Conservation (phyloP, 2,329 filamentous ascomycete species). For the Sporothrix brunneoviolacea region DNA sequence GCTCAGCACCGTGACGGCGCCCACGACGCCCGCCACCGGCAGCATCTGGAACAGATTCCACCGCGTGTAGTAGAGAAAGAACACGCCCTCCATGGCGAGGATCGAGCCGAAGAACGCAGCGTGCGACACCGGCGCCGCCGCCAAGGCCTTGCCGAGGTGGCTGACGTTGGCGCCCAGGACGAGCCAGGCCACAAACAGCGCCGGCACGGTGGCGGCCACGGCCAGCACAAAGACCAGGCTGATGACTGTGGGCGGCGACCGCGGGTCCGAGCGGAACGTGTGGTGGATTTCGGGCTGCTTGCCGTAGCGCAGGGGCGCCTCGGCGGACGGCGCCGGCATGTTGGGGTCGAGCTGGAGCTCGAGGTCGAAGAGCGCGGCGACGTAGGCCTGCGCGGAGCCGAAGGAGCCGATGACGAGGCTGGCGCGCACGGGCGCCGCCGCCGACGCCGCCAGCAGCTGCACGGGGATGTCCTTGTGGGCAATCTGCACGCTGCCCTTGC, state of each 20-base stretch:
- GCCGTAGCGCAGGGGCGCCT: conserved; percentile 73
- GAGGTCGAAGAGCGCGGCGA: conserved; percentile 66
- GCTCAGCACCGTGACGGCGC: conserved; percentile 70
- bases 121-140: conserved; percentile 73
- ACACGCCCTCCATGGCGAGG: conserved; percentile 79
- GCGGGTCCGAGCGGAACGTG: conserved; percentile 74
- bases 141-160: conserved; percentile 69
- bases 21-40: conserved; percentile 62
- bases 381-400: conserved; percentile 62
- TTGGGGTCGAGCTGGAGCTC: conserved; percentile 58
- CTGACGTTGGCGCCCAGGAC: conserved; percentile 74
- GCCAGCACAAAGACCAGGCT: conserved; percentile 70
- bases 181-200: conserved; percentile 64
- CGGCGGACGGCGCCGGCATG: conserved; percentile 48
- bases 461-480: conserved; percentile 83
- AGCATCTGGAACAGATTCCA: conserved; percentile 92
- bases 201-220: conserved; percentile 66
- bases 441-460: conserved; percentile 64
- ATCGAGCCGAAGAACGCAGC: conserved; percentile 80
- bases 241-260: conserved; percentile 72
- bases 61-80: conserved; percentile 86
- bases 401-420: conserved; percentile 82
- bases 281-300: conserved; percentile 82
- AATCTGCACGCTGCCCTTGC: conserved; percentile 78
- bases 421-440: conserved; percentile 64